Conservation (phyloP, 176 grass and related monocot genomes). For the Carex pumila region DNA sequence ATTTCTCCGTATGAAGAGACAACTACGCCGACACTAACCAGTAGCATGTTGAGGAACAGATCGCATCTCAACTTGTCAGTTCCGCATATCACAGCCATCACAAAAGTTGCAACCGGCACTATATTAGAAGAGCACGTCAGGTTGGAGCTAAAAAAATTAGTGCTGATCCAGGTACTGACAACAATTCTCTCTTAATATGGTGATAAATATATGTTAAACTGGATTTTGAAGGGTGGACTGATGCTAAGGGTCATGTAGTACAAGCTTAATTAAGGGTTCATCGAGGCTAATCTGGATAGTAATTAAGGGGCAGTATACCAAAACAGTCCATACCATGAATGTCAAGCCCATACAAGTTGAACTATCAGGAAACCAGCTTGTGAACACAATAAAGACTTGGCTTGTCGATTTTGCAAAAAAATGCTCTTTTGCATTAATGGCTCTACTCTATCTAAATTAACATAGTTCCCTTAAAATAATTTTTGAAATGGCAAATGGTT, state of each 20-base stretch:
- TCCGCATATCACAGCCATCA: slow-evolving; percentile 90
- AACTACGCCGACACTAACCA: slow-evolving; percentile 97
- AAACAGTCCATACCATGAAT: background rate
- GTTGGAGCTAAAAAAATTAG: slow-evolving; percentile 13
- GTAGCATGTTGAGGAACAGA: slow-evolving; percentile 88
- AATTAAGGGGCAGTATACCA: background rate
- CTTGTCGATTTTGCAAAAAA: background rate
- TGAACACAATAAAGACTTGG: background rate
- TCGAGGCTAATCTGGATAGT: background rate
- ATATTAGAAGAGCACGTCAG: slow-evolving; percentile 29
- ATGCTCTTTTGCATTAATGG: background rate
- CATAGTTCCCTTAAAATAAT: background rate
- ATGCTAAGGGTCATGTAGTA: background rate
- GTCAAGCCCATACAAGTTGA: background rate
- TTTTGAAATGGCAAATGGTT: background rate
- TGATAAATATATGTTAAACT: background rate
- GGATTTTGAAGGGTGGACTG: background rate
- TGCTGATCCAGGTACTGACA: background rate
- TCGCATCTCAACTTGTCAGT: slow-evolving; percentile 95
- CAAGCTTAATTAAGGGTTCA: background rate
- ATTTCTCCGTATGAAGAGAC: slow-evolving; percentile 97
- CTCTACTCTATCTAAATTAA: background rate
- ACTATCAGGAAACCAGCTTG: background rate
- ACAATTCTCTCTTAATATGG: background rate
- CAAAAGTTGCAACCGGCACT: slow-evolving; percentile 99